Conservation (phyloP, 768 basidiomycete genomes). For the Mycena filopes region DNA sequence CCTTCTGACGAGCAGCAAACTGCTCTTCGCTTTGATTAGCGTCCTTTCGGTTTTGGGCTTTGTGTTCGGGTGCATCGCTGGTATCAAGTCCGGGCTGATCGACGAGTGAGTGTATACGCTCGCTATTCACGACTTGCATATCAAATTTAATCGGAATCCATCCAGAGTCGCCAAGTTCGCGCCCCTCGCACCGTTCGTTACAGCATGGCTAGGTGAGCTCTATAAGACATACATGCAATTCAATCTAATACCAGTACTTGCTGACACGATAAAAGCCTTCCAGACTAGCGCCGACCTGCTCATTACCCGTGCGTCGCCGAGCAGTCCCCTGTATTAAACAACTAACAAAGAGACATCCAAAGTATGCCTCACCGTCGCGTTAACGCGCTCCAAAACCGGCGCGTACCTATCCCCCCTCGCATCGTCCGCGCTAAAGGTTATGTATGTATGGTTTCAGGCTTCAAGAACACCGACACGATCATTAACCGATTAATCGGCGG, state of each 20-base stretch:
- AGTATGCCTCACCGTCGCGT: conserved; percentile 25
- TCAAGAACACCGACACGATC: conserved; percentile 29
- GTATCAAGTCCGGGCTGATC: conserved; percentile 42
- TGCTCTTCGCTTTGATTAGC: conserved; percentile 36
- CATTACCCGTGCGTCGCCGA: conserved; percentile 21
- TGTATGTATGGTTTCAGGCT: conserved; percentile 2
- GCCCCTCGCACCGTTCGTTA: conserved; percentile 39
- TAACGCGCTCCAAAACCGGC: conserved; percentile 27
- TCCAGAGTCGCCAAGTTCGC: conserved; percentile 39
- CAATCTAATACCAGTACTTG: too few species aligned
- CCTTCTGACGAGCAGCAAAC: conserved; percentile 22
- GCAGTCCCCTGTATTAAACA: not conserved
- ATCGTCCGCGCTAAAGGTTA: too few species aligned
- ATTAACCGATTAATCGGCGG: conserved; percentile 29
- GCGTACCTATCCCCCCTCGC: too few species aligned
- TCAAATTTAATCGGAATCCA: not conserved
- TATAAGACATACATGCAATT: not conserved
- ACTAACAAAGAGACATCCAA: not conserved
- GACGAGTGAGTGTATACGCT: conserved; percentile 34
- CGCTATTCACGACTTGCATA: too few species aligned
- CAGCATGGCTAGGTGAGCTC: conserved; percentile 41
- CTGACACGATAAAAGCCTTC: conserved; percentile 11
- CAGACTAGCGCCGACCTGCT: conserved; percentile 30
- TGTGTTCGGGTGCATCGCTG: conserved; percentile 39
- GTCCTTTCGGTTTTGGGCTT: conserved; percentile 38